These are phyloP conservation scores for Paramecium caudatum DNA, from an alignment of 73 alveolate genomes.

Conservation along the genomic window DNA sequence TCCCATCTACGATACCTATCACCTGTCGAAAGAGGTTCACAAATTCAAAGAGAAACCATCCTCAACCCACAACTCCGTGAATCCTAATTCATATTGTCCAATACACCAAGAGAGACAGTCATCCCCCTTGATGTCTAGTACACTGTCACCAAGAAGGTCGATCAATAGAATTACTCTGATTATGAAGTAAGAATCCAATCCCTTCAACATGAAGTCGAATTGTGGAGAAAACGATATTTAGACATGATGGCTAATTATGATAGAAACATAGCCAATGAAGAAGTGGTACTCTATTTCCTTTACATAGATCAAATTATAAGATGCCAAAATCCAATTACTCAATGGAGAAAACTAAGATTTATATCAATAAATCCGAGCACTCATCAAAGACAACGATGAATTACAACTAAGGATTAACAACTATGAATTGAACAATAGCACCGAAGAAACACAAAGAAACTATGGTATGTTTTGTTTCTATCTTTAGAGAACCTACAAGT, in stretches of 20 bases:
- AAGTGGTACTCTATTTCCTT: background rate
- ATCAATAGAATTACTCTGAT: slow-evolving; percentile 33
- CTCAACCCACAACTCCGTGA: slow-evolving; percentile 10
- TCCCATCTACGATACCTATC: slow-evolving; percentile 28
- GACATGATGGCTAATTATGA: slow-evolving; percentile 49
- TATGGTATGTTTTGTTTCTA: slow-evolving; percentile 24
- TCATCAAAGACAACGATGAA: slow-evolving; percentile 24
- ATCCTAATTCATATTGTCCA: background rate
- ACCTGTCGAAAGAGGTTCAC: slow-evolving; percentile 31
- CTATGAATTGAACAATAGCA: background rate
- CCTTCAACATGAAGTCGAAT: slow-evolving; percentile 47
- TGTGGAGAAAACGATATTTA: slow-evolving; percentile 68
- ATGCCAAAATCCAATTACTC: background rate
- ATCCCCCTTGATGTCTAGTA: slow-evolving; percentile 44
- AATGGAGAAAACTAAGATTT: slow-evolving; percentile 23
- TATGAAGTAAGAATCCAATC: slow-evolving; percentile 59
- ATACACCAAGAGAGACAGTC: slow-evolving; percentile 55
- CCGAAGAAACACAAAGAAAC: background rate
- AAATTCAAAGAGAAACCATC: background rate
- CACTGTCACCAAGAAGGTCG: slow-evolving; percentile 59
- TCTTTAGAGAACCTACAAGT: slow-evolving; percentile 8
- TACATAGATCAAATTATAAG: slow-evolving; percentile 25
- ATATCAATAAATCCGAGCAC: background rate
- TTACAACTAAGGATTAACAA: background rate
- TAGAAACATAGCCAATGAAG: slow-evolving; percentile 54